phyloP scores from a whole-genome alignment of 495 filamentous ascomycete species.

The Gamarada debralockiae region DNA sequence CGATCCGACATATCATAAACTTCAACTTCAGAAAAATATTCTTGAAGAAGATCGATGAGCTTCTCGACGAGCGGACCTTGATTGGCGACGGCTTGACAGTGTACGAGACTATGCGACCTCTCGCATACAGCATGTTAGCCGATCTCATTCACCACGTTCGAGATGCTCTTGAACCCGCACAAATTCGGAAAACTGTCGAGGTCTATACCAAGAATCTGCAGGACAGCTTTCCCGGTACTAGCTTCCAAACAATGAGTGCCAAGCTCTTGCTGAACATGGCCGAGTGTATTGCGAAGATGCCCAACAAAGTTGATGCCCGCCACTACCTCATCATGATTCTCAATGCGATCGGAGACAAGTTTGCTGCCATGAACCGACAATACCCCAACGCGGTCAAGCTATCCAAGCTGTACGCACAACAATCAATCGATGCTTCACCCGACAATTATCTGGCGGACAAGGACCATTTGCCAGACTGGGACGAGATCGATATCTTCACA shows the following conservation, averaged over 20 bases:
- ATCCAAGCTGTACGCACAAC: constrained; percentile 63
- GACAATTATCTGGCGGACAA: constrained; percentile 84
- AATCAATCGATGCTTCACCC: constrained; percentile 57
- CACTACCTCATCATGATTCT: constrained; percentile 97
- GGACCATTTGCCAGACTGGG: constrained; percentile 81
- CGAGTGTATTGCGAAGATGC: constrained; percentile 88
- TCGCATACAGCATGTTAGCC: constrained; percentile 97
- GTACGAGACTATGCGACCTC: constrained; percentile 90
- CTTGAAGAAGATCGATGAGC: constrained; percentile 87
- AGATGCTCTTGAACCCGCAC: constrained; percentile 73
- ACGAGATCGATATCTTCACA: constrained; percentile 95
- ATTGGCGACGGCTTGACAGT: constrained; percentile 96
- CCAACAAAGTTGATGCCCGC: constrained; percentile 86
- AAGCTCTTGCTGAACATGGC: constrained; percentile 97
- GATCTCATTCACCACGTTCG: constrained; percentile 97
- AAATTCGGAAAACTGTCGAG: constrained; percentile 91
- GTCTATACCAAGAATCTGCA: constrained; percentile 97
- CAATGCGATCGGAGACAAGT: constrained; percentile 96
- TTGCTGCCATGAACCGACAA: constrained; percentile 95
- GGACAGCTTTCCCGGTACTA: constrained; percentile 94
- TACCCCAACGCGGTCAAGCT: constrained; percentile 93
- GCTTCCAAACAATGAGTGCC: constrained; percentile 99
- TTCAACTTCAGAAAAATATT: constrained; percentile 98
- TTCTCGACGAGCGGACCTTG: constrained; percentile 87
- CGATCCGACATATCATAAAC: constrained; percentile 97